phyloP scores from a whole-genome alignment of 1,284 basidiomycete species.

The Fomitopsis pinicola region DNA sequence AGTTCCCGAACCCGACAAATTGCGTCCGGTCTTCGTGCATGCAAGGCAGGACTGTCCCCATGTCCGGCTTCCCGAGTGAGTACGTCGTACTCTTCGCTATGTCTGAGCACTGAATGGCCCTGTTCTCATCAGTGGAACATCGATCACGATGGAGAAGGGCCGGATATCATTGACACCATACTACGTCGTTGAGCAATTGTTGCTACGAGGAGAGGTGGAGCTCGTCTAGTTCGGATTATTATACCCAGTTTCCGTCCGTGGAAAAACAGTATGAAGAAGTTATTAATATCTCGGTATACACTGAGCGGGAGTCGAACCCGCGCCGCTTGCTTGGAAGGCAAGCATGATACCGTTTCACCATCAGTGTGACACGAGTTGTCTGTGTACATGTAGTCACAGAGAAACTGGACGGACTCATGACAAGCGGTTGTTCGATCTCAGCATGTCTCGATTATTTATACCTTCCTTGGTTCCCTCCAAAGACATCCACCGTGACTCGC shows the following conservation, averaged over 20 bases:
- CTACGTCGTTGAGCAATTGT: conserved; percentile 62
- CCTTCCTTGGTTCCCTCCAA: neutral
- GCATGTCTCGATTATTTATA: neutral
- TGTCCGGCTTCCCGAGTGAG: conserved; percentile 71
- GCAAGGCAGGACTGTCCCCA: conserved; percentile 68
- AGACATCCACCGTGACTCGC: neutral
- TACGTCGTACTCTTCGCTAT: conserved; percentile 6
- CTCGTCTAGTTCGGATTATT: conserved; percentile 43
- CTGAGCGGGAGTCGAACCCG: conserved; percentile 29
- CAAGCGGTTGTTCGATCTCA: neutral
- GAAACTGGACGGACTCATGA: too few species aligned
- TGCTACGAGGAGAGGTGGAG: conserved; percentile 66
- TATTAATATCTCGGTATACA: conserved; percentile 11
- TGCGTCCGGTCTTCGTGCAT: conserved; percentile 75
- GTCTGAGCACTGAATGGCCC: neutral
- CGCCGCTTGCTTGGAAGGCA: conserved; percentile 28
- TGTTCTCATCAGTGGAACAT: conserved; percentile 44
- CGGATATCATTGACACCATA: conserved; percentile 72
- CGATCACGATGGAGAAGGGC: conserved; percentile 61
- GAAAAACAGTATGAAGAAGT: too few species aligned
- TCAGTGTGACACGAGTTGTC: conserved; percentile 11
- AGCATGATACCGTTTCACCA: conserved; percentile 29
- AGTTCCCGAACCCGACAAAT: conserved; percentile 77
- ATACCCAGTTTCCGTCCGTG: neutral
- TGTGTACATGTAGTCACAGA: too few species aligned